Evolutionary conservation across 2,329 filamentous ascomycete genomes (phyloP).

Genomic region (Xylaria sp.): DNA sequence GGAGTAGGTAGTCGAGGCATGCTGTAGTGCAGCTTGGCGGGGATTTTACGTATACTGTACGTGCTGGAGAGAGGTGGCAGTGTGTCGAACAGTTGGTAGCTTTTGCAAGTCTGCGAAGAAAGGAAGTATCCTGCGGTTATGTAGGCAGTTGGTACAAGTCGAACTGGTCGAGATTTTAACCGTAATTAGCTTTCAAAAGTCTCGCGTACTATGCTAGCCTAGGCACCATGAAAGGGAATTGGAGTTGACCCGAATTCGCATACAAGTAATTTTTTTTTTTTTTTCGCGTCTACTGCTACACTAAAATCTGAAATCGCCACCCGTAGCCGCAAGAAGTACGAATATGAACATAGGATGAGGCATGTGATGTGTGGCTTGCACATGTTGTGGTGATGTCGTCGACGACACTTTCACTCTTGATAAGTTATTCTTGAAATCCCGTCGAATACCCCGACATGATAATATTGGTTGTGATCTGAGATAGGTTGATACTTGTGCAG

Average conservation of each 20-base stretch:
- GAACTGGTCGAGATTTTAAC: slow-evolving; percentile 1
- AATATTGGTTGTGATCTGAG: slow-evolving; percentile 19
- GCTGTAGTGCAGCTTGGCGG: background rate
- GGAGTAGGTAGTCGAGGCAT: slow-evolving; percentile 3
- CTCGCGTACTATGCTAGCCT: background rate
- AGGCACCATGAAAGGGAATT: background rate
- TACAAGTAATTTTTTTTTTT: too few relatives aligned
- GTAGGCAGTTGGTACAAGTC: background rate
- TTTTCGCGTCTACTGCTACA: background rate
- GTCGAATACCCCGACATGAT: slow-evolving; percentile 14
- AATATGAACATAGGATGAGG: background rate
- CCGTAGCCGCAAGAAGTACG: slow-evolving; percentile 10
- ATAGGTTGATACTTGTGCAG: slow-evolving; percentile 22
- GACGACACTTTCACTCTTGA: slow-evolving; percentile 14
- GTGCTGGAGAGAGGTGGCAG: background rate
- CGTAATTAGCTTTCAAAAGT: slow-evolving; percentile 11
- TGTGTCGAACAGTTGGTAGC: background rate
- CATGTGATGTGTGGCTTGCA: slow-evolving; percentile 1
- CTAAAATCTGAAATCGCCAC: background rate
- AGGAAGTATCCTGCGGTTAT: background rate
- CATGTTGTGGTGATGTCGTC: slow-evolving; percentile 10
- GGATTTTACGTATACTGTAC: background rate
- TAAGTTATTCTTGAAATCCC: slow-evolving; percentile 9
- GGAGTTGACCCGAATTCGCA: slow-evolving; percentile 7
- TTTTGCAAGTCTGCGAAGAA: slow-evolving; percentile 3